These are phyloP conservation scores for Cantharellus cinnabarinus DNA, from an alignment of 768 basidiomycete species.

Conservation along the genomic window DNA sequence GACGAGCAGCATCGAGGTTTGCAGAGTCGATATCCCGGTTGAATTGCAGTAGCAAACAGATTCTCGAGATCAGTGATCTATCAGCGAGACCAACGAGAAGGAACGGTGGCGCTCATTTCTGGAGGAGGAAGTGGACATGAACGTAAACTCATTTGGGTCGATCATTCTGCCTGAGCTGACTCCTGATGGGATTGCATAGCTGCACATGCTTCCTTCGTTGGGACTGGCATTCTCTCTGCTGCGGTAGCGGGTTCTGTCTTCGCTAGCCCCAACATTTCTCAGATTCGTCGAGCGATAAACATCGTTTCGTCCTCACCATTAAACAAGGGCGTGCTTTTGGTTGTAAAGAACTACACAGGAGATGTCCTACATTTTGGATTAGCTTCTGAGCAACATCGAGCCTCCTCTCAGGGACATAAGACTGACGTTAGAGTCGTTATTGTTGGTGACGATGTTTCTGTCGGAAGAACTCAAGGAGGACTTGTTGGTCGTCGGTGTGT, in stretches of 20 bases:
- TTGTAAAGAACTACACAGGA: conserved; percentile 82
- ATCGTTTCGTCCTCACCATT: conserved; percentile 20
- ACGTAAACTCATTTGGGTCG: conserved; percentile 74
- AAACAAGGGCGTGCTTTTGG: conserved; percentile 43
- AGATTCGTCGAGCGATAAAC: conserved; percentile 66
- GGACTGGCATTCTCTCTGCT: conserved; percentile 17
- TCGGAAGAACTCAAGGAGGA: conserved; percentile 57
- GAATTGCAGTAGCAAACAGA: conserved; percentile 18
- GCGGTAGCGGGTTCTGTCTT: conserved; percentile 82
- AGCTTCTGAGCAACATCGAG: conserved; percentile 57
- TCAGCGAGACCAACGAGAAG: conserved; percentile 31
- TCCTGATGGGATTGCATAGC: background rate
- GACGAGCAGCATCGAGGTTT: conserved; percentile 48
- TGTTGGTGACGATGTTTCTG: conserved; percentile 81
- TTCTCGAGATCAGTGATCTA: conserved; percentile 25
- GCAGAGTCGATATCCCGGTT: background rate
- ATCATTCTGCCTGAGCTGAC: conserved; percentile 29
- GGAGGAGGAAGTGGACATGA: conserved; percentile 85
- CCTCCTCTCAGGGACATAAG: conserved; percentile 38
- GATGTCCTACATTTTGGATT: conserved; percentile 84
- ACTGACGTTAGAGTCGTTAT: conserved; percentile 59
- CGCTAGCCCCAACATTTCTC: conserved; percentile 72
- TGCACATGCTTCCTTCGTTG: background rate
- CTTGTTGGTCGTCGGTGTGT: conserved; percentile 63
- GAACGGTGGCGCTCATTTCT: conserved; percentile 57